Base-by-base conservation (phyloP, 352 stramenopile genomes). In the Discostella stelligera region DNA sequence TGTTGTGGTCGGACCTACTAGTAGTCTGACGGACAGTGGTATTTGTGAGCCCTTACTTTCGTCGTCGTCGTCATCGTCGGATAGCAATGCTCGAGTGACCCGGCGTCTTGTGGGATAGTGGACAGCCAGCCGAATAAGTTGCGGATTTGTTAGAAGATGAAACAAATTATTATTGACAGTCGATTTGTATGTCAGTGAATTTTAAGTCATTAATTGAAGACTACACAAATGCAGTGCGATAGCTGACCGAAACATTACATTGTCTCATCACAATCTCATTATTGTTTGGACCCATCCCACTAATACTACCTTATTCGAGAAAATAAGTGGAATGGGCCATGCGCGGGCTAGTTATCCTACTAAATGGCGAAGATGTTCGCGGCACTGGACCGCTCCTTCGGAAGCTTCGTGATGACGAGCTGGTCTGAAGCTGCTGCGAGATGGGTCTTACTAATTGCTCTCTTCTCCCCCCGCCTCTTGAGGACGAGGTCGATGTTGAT, bases 281-380 rank as follows among this genome's bases (percentile, higher is more conserved):
- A 3, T 44, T 14, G 37, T 2, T 14, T 11, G 37, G 7, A 44
- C 37, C 37, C 4, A 46, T 11, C 16, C 25, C 25, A 21, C 10
- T 63, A 48, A 25, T 23, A 8, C 48, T 23, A 8, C 48, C 52
- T 66, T 30, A 66, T 20, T 66, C 58, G 10, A 66, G 58, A 20
- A 66, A 66, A 39, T 66, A 66, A 39, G 58, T 39, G 13, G 58
- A 66, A 66, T 66, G 58, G 39, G 32, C 32, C 58, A 66, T 66
- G 7, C 58, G 48, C 18, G 58, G 48, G 30, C 37, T 54, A 37
- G 49, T 56, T 18, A 56, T 56, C 49, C 16, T 25, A 7, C 48
- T 32, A 54, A 66, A 66, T 23, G 58, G 18, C 11, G 58, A 53
- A 0, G 58, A 54, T 18, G 58, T 50, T 18, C 13, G 16, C 16